Percentiles rank a stretch among this genome's conserved stretches.
phyloP scores from a whole-genome alignment of 192 early-diverging fungal genomes.

The Spinellus fusiger region DNA sequence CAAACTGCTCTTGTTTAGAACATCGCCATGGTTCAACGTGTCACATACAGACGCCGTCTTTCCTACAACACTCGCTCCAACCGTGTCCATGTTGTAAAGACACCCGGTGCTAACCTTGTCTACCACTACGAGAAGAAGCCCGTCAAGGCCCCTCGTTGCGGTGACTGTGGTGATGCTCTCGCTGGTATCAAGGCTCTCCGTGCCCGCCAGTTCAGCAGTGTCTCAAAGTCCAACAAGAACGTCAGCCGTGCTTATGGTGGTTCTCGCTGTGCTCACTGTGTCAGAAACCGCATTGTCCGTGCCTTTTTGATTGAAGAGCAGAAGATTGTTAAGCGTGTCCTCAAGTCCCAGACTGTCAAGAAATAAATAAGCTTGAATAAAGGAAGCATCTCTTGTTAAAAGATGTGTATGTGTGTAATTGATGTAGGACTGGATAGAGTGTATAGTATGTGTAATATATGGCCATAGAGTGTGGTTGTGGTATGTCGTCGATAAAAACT shows the following conservation, averaged over 20 bases:
- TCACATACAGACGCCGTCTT: conserved; percentile 80
- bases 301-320: conserved; percentile 99
- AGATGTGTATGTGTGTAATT: not conserved
- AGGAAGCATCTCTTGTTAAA: not conserved
- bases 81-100: conserved; percentile 81
- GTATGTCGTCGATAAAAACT: not conserved
- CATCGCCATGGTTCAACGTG: conserved; percentile 65
- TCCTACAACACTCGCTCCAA: conserved; percentile 91
- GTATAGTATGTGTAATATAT: too few relatives aligned
- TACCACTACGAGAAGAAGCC: conserved; percentile 92
- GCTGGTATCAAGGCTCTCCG: conserved; percentile 79
- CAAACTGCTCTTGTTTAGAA: not conserved
- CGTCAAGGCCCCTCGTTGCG: conserved; percentile 88
- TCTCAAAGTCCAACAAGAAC: conserved; percentile 90
- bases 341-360: conserved; percentile 64
- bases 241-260: conserved; percentile 97
- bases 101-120: conserved; percentile 88
- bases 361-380: not conserved
- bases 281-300: conserved; percentile 82
- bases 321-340: conserved; percentile 99
- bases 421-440: not conserved
- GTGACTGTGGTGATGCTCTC: conserved; percentile 91
- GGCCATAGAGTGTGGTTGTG: too few relatives aligned
- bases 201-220: conserved; percentile 81
- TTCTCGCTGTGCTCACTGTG: conserved; percentile 85